A percentile compares a stretch with the other conserved stretches of the same genome.
phyloP scores from a whole-genome alignment of 805 yeast species.

The Candida odintsovae region DNA sequence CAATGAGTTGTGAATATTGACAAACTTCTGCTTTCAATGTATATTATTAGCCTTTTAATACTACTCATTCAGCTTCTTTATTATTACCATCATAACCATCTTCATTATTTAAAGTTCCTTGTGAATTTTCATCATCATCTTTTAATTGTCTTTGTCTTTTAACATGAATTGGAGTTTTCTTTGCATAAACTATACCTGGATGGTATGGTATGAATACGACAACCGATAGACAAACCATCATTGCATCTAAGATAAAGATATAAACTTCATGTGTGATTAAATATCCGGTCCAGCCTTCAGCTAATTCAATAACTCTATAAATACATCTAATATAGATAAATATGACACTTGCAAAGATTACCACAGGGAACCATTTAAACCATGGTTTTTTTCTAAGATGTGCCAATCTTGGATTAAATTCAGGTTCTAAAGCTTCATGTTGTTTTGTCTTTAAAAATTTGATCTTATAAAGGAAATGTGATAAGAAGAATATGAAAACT shows the following conservation, averaged over 20 bases:
- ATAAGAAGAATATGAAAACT: conserved; percentile 47
- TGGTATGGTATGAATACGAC: conserved; percentile 46
- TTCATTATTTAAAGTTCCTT: neutral
- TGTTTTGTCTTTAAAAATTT: conserved; percentile 24
- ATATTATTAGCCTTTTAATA: too few relatives aligned
- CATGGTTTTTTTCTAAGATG: conserved; percentile 28
- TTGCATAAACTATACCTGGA: conserved; percentile 53
- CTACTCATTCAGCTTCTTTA: too few relatives aligned
- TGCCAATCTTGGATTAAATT: conserved; percentile 31
- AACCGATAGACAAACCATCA: conserved; percentile 51
- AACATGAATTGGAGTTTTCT: neutral
- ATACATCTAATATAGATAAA: conserved; percentile 62
- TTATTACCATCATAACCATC: neutral
- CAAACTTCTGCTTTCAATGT: too few relatives aligned
- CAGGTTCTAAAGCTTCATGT: conserved; percentile 23
- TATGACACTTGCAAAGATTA: conserved; percentile 41
- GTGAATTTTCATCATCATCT: neutral
- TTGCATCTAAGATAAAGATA: conserved; percentile 54
- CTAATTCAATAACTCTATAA: conserved; percentile 67
- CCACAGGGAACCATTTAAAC: conserved; percentile 40
- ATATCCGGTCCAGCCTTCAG: conserved; percentile 66
- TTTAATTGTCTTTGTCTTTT: neutral
- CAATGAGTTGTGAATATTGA: too few relatives aligned
- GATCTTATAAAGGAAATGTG: conserved; percentile 38
- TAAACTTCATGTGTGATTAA: conserved; percentile 56